Base-by-base conservation (phyloP, 805 yeast species). In the Kodamaea kaohsiungensis region DNA sequence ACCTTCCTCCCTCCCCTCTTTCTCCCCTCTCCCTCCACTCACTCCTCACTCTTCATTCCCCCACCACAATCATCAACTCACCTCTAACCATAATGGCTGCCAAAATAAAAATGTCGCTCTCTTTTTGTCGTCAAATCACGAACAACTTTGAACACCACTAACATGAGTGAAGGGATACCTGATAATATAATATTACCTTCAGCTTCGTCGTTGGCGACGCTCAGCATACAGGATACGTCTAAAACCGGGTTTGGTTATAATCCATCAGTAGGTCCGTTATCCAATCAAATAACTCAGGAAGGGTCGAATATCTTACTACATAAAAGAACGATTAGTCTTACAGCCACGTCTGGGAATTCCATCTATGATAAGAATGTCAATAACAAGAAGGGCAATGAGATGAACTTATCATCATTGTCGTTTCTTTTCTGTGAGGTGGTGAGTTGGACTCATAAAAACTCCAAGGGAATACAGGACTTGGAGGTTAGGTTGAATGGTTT, bases 371-470 rank as follows among this genome's bases (percentile, higher is more conserved):
- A 84, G 59, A 88, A 86, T 56, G 59, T 75, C 59, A 72, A 85
- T 43, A 84, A 82, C 55, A 80, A 92, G 59, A 80, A 86, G 54
- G 76, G 83, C 15, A 81, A 82, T 30, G 93, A 88, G 53, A 86
- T 89, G 37, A 85, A 85, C 56, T 65, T 87, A 15, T 78, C 89
- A 12, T 76, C 91, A 1, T 71, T 91, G 49, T 82, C 91, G 27
- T 87, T 84, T 60, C 70, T 90, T 17, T 89, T 88, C 61, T 74
- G 85, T 65, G 92, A 88, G 59, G 80, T 87, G 42, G 85, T 90
- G 9, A 84, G 84, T 56, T 83, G 87, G 78, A 73, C 84, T 33
- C 87, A 86, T 54, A 72, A 75, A 48, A 77, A 81, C 50, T 82
- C 89, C 6, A 82, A 79, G 53, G 90, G 91, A 13, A 78, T 90